Conservation (phyloP, 2,329 filamentous ascomycete genomes). For the Drechslerella dactyloides region DNA sequence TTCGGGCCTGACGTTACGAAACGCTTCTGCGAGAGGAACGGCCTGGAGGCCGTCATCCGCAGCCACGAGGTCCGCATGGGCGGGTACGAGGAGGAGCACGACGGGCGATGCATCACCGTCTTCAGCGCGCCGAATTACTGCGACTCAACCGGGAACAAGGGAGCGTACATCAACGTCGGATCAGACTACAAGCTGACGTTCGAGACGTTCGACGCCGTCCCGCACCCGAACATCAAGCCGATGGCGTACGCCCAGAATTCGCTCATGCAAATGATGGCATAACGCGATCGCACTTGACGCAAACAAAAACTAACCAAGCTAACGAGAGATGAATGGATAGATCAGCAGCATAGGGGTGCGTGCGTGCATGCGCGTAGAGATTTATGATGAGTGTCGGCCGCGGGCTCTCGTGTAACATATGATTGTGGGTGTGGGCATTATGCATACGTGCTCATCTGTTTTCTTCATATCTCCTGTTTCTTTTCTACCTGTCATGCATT, state of each 20-base stretch:
- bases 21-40: conserved; percentile 94
- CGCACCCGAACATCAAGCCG: conserved; percentile 91
- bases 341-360: not conserved
- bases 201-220: conserved; percentile 93
- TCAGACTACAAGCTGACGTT: conserved; percentile 89
- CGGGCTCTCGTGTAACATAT: not conserved
- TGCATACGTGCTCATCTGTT: not conserved
- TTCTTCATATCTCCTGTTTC: not conserved
- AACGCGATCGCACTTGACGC: not conserved
- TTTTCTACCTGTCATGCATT: not conserved
- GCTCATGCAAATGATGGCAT: conserved; percentile 57
- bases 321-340: not conserved
- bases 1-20: conserved; percentile 97
- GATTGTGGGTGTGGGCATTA: not conserved
- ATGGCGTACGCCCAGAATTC: conserved; percentile 68
- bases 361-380: not conserved
- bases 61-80: conserved; percentile 99
- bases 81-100: conserved; percentile 97
- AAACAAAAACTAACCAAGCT: not conserved
- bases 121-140: conserved; percentile 98
- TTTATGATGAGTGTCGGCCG: not conserved
- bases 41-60: conserved; percentile 90
- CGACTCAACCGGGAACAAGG: conserved; percentile 96
- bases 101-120: conserved; percentile 93
- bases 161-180: conserved; percentile 96